phyloP scores from a whole-genome alignment of 2,329 filamentous ascomycete species.

The Cercospora janseana region DNA sequence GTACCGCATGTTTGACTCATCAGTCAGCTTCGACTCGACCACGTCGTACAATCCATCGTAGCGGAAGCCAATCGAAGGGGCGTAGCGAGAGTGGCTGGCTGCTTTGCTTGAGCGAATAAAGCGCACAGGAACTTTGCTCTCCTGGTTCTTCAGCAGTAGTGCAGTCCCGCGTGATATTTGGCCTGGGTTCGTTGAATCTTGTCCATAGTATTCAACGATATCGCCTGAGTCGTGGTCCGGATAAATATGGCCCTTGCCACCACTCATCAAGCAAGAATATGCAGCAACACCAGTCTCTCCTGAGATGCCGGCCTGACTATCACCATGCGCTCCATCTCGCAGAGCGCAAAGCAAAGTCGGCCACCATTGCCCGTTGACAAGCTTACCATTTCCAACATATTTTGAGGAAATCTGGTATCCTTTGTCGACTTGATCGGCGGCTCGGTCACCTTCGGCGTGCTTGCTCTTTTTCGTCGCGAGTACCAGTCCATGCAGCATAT shows the following conservation, averaged over 20 bases:
- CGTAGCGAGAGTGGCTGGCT: constrained; percentile 39
- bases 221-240: constrained; percentile 53
- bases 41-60: constrained; percentile 60
- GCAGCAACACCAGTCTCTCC: constrained; percentile 50
- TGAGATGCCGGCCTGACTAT: constrained; percentile 51
- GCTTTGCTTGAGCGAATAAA: constrained; percentile 51
- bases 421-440: constrained; percentile 28
- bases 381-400: constrained; percentile 42
- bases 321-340: constrained; percentile 55
- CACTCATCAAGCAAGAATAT: constrained; percentile 56
- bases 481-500: constrained; percentile 48
- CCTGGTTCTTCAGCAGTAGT: constrained; percentile 44
- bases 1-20: constrained; percentile 46
- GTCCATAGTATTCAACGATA: constrained; percentile 54
- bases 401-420: constrained; percentile 33
- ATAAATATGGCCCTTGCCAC: constrained; percentile 41
- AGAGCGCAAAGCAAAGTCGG: constrained; percentile 53
- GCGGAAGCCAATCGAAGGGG: constrained; percentile 51
- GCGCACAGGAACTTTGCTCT: constrained; percentile 45
- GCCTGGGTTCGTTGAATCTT: constrained; percentile 38
- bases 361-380: constrained; percentile 55
- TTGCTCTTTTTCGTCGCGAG: constrained; percentile 32
- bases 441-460: constrained; percentile 19
- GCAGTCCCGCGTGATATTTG: constrained; percentile 33
- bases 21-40: constrained; percentile 39